phyloP scores from a whole-genome alignment of 2,329 filamentous ascomycete species.

The Penicillium sp. region DNA sequence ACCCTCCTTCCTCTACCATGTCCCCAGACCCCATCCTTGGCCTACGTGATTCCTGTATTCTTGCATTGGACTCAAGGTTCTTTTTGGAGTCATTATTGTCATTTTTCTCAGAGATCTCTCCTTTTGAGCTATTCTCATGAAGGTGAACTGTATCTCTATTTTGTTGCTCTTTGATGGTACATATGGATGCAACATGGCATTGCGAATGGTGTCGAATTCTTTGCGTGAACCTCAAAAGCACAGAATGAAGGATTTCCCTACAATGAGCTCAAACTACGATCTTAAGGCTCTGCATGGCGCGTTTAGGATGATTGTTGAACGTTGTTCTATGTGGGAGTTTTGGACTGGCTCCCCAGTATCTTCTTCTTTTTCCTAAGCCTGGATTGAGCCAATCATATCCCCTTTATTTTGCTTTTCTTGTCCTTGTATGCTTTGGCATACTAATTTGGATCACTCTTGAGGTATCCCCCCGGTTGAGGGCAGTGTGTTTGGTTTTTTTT shows the following conservation, averaged over 20 bases:
- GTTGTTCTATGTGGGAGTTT: conserved; percentile 1
- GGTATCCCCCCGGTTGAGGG: background rate
- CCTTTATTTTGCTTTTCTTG: conserved; percentile 3
- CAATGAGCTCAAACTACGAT: conserved; percentile 19
- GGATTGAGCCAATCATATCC: conserved; percentile 6
- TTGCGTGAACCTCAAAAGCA: conserved; percentile 16
- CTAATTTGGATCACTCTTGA: background rate
- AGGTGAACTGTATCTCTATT: background rate
- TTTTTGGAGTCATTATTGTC: background rate
- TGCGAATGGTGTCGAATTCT: conserved; percentile 27
- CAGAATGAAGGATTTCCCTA: conserved; percentile 13
- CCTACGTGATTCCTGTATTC: background rate
- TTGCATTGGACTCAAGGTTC: background rate
- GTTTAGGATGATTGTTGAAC: conserved; percentile 16
- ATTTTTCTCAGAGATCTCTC: background rate
- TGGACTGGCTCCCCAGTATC: conserved; percentile 1
- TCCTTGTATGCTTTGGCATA: background rate
- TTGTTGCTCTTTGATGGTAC: conserved; percentile 17
- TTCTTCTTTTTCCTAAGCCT: background rate
- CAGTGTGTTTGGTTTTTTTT: conserved; percentile 10
- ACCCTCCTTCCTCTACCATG: background rate
- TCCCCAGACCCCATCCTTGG: background rate
- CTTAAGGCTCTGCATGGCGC: conserved; percentile 27
- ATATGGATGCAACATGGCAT: conserved; percentile 28
- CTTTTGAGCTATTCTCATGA: background rate